Evolutionary conservation across 352 stramenopile genomes (phyloP).

Genomic region (Phytophthora capsici): DNA sequence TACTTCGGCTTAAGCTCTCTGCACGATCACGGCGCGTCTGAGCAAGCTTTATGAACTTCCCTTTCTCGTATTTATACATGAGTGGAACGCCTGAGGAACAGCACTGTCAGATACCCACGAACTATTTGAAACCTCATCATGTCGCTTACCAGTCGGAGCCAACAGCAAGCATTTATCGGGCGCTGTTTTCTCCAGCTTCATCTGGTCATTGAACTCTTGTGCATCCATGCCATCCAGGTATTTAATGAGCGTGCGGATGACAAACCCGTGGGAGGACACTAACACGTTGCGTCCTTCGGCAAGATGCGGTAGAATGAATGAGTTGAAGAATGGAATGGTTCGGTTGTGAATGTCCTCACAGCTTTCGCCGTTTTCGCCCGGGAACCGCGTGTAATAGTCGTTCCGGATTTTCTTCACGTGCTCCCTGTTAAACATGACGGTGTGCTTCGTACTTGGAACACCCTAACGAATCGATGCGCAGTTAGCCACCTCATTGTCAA

Average conservation of each 20-base stretch:
- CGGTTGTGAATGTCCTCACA: constrained; percentile 83
- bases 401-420: constrained; percentile 82
- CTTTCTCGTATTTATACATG: constrained; percentile 85
- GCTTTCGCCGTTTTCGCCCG: constrained; percentile 79
- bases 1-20: constrained; percentile 75
- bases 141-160: constrained; percentile 64
- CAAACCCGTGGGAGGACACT: constrained; percentile 83
- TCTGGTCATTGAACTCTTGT: constrained; percentile 77
- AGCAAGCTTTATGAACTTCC: constrained; percentile 72
- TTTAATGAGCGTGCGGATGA: constrained; percentile 88
- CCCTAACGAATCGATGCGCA: constrained; percentile 35
- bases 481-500: constrained; percentile 2
- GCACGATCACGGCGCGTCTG: constrained; percentile 76
- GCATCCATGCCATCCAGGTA: constrained; percentile 83
- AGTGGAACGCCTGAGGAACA: constrained; percentile 65
- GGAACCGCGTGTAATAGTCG: constrained; percentile 83
- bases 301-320: constrained; percentile 80
- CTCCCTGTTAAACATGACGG: constrained; percentile 75
- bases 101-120: constrained; percentile 7
- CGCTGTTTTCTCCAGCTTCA: constrained; percentile 84
- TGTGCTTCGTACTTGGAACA: constrained; percentile 78
- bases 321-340: constrained; percentile 79
- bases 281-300: constrained; percentile 77
- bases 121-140: background rate
- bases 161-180: constrained; percentile 78